phyloP scores from a whole-genome alignment of 768 basidiomycete species.

The Suillus tomentosus region DNA sequence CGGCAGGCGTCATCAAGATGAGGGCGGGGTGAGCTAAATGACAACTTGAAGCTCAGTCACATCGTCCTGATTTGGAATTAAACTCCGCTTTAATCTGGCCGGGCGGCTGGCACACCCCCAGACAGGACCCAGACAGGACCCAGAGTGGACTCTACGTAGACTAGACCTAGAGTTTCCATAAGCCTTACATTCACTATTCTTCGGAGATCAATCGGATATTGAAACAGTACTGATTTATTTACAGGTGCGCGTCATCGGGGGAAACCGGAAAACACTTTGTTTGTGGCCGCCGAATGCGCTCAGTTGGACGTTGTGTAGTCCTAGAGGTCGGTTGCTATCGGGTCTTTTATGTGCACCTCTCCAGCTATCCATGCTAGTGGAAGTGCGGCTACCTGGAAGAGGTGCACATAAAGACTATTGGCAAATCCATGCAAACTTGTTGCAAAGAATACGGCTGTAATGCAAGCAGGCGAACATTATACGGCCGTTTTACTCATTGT shows the following conservation, averaged over 20 bases:
- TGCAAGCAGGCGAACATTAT: background rate
- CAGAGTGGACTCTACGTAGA: no score
- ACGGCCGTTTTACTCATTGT: background rate
- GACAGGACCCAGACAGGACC: no score
- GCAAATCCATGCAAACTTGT: background rate
- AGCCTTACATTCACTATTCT: no score
- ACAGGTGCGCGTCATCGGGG: background rate
- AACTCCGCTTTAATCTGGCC: no score
- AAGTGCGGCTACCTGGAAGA: background rate
- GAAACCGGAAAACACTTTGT: background rate
- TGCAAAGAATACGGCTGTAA: background rate
- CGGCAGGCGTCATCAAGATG: no score
- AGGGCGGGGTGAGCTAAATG: no score
- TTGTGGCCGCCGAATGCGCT: background rate
- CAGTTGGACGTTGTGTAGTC: background rate
- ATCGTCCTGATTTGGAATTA: no score
- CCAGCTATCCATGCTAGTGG: slow-evolving; percentile 1
- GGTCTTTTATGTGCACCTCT: background rate
- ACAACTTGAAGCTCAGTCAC: no score
- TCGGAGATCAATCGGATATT: background rate
- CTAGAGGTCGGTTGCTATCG: background rate
- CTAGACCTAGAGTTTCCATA: no score
- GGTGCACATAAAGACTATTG: background rate
- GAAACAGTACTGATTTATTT: background rate
- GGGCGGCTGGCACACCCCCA: no score